Conservation (phyloP, 2,329 filamentous ascomycete species). For the Cladosporium phlei region DNA sequence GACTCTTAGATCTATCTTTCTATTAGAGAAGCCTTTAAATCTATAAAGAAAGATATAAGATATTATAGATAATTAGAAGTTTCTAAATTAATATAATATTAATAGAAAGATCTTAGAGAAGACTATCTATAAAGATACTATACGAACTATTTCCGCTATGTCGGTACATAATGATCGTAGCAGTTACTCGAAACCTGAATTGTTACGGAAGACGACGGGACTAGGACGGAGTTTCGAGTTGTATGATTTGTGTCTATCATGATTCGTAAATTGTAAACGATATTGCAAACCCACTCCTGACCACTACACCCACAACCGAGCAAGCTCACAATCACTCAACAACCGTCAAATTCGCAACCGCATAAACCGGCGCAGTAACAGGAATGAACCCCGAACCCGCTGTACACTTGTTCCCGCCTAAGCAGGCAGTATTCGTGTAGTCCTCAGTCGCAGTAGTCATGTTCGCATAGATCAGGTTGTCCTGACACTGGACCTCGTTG, state of each 20-base stretch:
- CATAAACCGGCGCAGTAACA: background rate
- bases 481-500: conserved; percentile 1
- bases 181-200: no score
- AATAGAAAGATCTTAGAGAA: no score
- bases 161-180: no score
- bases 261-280: no score
- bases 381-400: background rate
- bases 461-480: background rate
- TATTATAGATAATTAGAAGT: no score
- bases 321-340: background rate
- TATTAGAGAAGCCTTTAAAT: no score
- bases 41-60: no score
- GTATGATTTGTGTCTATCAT: background rate
- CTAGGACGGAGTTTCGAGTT: background rate
- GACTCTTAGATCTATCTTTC: no score
- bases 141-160: no score
- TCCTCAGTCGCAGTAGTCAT: background rate
- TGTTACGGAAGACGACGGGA: no score
- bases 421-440: background rate
- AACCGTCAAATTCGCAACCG: background rate
- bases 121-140: no score
- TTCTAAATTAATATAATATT: no score
- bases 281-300: background rate
- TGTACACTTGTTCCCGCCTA: background rate
- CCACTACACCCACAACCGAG: background rate